Conservation (phyloP, 257 asterid genomes). For the Lavandula angustifolia region DNA sequence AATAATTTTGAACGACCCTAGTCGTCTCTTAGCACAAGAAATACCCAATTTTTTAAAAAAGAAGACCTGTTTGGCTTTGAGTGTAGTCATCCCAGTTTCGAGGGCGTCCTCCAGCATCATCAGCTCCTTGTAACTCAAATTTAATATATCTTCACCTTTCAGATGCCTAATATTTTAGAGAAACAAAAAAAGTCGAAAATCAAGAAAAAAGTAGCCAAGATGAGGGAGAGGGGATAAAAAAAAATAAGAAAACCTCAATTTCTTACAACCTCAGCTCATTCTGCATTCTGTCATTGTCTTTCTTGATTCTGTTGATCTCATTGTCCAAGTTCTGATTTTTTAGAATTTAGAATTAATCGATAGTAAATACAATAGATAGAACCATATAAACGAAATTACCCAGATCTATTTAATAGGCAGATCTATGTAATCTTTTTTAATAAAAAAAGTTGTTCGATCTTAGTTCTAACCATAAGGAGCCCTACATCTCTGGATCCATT, state of each 20-base stretch:
- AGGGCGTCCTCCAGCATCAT: slow-evolving; percentile 83
- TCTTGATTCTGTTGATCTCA: slow-evolving; percentile 89
- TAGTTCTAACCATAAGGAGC: too few relatives aligned
- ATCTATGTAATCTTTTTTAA: too few relatives aligned
- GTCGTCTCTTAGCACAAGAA: too few relatives aligned
- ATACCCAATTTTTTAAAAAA: not conserved
- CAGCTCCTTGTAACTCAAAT: slow-evolving; percentile 76
- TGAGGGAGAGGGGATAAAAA: not conserved
- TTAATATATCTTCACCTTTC: slow-evolving; percentile 83
- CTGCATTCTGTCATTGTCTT: slow-evolving; percentile 95
- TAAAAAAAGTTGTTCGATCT: too few relatives aligned
- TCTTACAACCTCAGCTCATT: slow-evolving; percentile 72
- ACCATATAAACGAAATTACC: not conserved
- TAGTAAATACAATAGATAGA: not conserved
- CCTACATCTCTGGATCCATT: slow-evolving; percentile 42
- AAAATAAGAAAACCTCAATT: slow-evolving; percentile 6
- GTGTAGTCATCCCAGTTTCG: slow-evolving; percentile 67
- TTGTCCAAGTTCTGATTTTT: slow-evolving; percentile 74
- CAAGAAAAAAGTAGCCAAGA: not conserved
- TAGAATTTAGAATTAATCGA: not conserved
- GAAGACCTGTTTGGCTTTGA: slow-evolving; percentile 63
- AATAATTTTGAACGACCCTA: too few relatives aligned
- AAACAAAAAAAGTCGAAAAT: not conserved
- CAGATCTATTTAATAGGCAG: slow-evolving; percentile 2
- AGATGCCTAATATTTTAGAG: slow-evolving; percentile 52